Evolutionary conservation across 2,329 filamentous ascomycete genomes (phyloP).

Genomic region (Rhexocercosporidium sp.): DNA sequence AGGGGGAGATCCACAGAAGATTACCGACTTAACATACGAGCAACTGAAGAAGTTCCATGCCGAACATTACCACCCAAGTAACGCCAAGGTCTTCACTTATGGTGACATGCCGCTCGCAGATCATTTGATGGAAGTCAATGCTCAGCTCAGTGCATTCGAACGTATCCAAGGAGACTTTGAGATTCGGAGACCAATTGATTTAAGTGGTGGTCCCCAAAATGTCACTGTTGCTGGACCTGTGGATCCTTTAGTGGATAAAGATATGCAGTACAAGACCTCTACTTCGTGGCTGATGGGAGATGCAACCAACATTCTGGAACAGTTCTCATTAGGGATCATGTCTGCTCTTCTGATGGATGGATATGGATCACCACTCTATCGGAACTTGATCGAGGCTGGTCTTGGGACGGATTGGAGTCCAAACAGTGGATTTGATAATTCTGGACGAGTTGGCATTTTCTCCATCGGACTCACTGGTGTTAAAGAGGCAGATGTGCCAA

Average conservation of each 20-base stretch:
- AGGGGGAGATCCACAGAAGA: slow-evolving; percentile 93
- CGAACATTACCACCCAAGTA: slow-evolving; percentile 96
- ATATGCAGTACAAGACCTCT: slow-evolving; percentile 92
- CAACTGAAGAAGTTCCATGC: slow-evolving; percentile 88
- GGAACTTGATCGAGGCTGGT: slow-evolving; percentile 84
- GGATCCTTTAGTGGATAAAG: slow-evolving; percentile 83
- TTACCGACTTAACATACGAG: slow-evolving; percentile 92
- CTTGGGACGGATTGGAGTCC: slow-evolving; percentile 93
- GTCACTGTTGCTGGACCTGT: slow-evolving; percentile 80
- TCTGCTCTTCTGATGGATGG: slow-evolving; percentile 88
- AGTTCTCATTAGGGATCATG: slow-evolving; percentile 83
- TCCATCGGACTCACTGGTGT: slow-evolving; percentile 93
- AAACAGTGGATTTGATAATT: slow-evolving; percentile 89
- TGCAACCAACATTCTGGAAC: slow-evolving; percentile 81
- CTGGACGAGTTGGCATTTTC: slow-evolving; percentile 79
- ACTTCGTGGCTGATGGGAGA: slow-evolving; percentile 91
- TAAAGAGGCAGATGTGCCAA: slow-evolving; percentile 76
- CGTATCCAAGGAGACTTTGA: slow-evolving; percentile 72
- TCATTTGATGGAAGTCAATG: slow-evolving; percentile 80
- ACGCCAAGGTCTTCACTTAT: slow-evolving; percentile 94
- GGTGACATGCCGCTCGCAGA: slow-evolving; percentile 86
- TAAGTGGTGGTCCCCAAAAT: slow-evolving; percentile 68
- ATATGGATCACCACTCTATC: slow-evolving; percentile 93
- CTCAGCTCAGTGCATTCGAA: slow-evolving; percentile 75
- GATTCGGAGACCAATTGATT: slow-evolving; percentile 76